Evolutionary conservation across 2,329 filamentous ascomycete genomes (phyloP).

Genomic region (Apiospora phragmitis): DNA sequence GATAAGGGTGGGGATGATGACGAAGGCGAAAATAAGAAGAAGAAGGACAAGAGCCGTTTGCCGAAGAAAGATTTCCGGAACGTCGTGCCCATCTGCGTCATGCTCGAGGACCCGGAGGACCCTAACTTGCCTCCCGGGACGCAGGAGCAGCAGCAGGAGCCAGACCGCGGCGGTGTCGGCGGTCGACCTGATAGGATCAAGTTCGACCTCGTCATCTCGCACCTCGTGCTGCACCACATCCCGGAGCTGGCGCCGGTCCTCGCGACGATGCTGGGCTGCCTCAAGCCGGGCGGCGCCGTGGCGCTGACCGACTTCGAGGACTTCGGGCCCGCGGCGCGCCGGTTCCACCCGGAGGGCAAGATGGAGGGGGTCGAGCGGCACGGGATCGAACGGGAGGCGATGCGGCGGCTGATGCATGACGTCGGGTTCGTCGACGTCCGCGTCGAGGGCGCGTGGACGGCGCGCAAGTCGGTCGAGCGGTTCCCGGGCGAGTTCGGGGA

Average conservation of each 20-base stretch:
- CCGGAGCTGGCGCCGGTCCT: slow-evolving; percentile 4
- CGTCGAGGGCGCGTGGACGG: slow-evolving; percentile 9
- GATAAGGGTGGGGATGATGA: too few species aligned
- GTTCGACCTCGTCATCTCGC: slow-evolving; percentile 47
- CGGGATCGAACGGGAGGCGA: slow-evolving; percentile 38
- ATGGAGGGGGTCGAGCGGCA: slow-evolving; percentile 56
- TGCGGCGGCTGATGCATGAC: background rate
- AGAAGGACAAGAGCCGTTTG: background rate
- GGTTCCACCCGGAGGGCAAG: slow-evolving; percentile 53
- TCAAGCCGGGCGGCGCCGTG: slow-evolving; percentile 48
- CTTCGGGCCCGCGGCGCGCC: slow-evolving; percentile 49
- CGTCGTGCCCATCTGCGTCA: slow-evolving; percentile 44
- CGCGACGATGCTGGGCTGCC: slow-evolving; percentile 42
- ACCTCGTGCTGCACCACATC: slow-evolving; percentile 42
- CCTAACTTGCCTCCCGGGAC: slow-evolving; percentile 37
- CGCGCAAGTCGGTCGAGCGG: background rate
- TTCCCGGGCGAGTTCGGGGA: slow-evolving; percentile 7
- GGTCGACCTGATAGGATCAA: slow-evolving; percentile 26
- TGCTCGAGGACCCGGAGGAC: slow-evolving; percentile 44
- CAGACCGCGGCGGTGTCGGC: slow-evolving; percentile 19
- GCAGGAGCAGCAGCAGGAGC: slow-evolving; percentile 23
- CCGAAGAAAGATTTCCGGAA: slow-evolving; percentile 29
- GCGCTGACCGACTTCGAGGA: slow-evolving; percentile 60
- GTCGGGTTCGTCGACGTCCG: background rate
- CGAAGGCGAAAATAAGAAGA: background rate